Evolutionary conservation across 495 filamentous ascomycete genomes (phyloP).

Genomic region (Podospora comata): DNA sequence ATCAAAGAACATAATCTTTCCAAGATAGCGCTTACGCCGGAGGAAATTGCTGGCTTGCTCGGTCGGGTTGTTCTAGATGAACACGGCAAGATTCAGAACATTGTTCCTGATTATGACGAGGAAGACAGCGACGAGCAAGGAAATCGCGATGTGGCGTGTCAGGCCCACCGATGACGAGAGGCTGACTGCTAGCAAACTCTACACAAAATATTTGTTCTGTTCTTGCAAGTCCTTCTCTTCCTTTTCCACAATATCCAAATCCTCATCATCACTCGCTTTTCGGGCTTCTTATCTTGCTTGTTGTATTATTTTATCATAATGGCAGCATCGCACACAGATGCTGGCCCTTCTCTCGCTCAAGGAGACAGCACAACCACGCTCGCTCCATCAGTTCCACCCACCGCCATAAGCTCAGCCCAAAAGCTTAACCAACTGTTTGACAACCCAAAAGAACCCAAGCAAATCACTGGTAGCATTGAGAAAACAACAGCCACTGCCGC

Average conservation of each 20-base stretch:
- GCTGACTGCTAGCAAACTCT: background rate
- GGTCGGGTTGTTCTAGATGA: background rate
- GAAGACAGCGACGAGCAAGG: background rate
- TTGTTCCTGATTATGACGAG: background rate
- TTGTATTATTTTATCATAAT: background rate
- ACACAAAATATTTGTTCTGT: background rate
- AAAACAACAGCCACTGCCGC: background rate
- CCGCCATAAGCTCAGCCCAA: background rate
- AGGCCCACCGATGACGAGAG: background rate
- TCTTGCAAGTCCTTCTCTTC: background rate
- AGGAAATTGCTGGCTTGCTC: background rate
- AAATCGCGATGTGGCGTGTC: background rate
- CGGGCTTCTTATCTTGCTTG: background rate
- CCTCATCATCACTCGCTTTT: constrained; percentile 13
- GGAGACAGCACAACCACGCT: background rate
- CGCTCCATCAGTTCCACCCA: background rate
- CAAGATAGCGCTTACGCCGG: background rate
- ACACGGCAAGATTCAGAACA: background rate
- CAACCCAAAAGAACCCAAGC: background rate
- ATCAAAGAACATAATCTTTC: background rate
- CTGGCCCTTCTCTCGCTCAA: background rate
- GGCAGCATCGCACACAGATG: background rate
- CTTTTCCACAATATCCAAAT: constrained; percentile 6
- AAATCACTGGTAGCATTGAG: background rate
- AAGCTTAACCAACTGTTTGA: background rate